Conservation (phyloP, 169 alveolate species). For the Eimeria falciformis region DNA sequence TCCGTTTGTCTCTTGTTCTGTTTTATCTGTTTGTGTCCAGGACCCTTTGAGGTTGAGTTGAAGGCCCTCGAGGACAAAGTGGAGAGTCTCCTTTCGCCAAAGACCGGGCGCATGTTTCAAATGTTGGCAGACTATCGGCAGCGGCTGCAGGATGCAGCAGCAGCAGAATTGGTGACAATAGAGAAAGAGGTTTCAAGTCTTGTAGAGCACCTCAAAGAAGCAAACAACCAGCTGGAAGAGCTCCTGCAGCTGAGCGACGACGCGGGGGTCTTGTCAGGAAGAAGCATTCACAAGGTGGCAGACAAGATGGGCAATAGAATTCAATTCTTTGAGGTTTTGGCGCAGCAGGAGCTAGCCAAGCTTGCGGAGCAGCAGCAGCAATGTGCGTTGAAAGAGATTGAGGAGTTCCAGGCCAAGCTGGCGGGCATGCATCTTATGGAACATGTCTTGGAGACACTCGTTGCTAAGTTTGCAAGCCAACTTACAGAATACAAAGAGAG, state of each 20-base stretch:
- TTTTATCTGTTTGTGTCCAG: background rate
- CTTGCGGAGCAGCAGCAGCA: conserved; percentile 1
- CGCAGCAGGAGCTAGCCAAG: background rate
- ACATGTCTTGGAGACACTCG: conserved; percentile 11
- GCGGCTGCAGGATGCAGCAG: background rate
- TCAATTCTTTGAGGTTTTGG: background rate
- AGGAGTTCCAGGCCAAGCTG: background rate
- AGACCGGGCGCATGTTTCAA: background rate
- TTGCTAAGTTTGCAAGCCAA: background rate
- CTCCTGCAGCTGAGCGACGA: background rate
- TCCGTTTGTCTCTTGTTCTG: background rate
- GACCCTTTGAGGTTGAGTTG: background rate
- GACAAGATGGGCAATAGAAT: background rate
- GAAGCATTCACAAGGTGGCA: background rate
- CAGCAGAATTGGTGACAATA: background rate
- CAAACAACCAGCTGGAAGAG: background rate
- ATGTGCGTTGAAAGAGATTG: background rate
- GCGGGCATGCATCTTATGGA: conserved; percentile 19
- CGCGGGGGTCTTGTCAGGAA: background rate
- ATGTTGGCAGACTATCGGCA: background rate
- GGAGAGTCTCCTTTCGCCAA: background rate
- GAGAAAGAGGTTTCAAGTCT: background rate
- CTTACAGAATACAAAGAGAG: background rate
- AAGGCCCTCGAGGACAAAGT: background rate
- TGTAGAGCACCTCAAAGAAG: background rate